Evolutionary conservation across 768 basidiomycete genomes (phyloP).

Genomic region (Phlebiopsis flavidoalba): DNA sequence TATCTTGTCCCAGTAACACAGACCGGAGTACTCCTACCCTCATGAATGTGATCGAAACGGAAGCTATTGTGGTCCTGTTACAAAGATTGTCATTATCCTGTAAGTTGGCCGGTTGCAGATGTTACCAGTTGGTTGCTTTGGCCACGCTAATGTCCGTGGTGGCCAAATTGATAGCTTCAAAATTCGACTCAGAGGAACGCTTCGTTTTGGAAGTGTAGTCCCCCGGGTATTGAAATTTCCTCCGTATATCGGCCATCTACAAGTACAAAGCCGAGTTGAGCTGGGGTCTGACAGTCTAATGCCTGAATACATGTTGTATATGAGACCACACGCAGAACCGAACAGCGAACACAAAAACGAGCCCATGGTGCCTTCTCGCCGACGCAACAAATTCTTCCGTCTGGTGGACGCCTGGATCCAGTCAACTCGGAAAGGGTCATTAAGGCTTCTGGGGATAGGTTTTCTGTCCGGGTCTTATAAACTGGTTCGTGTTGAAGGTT

Average conservation of each 20-base stretch:
- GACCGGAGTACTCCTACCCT: constrained; percentile 82
- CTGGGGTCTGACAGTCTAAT: constrained; percentile 64
- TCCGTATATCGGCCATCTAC: constrained; percentile 81
- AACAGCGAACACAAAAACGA: neutral
- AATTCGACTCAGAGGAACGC: constrained; percentile 71
- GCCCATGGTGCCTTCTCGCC: constrained; percentile 70
- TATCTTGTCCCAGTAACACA: constrained; percentile 80
- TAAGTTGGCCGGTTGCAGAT: constrained; percentile 46
- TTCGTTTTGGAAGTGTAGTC: constrained; percentile 72
- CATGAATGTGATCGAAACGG: constrained; percentile 6
- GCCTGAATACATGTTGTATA: constrained; percentile 46
- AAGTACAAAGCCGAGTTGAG: constrained; percentile 61
- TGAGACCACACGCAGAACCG: neutral
- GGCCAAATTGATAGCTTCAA: constrained; percentile 66
- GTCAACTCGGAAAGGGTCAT: constrained; percentile 78
- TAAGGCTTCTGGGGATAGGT: constrained; percentile 79
- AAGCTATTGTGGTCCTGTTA: neutral
- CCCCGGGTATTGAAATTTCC: constrained; percentile 71
- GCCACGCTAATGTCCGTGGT: constrained; percentile 55
- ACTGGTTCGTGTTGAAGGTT: constrained; percentile 77
- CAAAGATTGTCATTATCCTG: constrained; percentile 41
- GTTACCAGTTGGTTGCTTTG: constrained; percentile 51
- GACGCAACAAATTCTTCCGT: constrained; percentile 52
- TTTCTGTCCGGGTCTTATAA: constrained; percentile 81
- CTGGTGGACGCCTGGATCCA: constrained; percentile 64